These are phyloP conservation scores for Eudorina sp. DNA, from an alignment of 139 green algal species.

Conservation along the genomic window DNA sequence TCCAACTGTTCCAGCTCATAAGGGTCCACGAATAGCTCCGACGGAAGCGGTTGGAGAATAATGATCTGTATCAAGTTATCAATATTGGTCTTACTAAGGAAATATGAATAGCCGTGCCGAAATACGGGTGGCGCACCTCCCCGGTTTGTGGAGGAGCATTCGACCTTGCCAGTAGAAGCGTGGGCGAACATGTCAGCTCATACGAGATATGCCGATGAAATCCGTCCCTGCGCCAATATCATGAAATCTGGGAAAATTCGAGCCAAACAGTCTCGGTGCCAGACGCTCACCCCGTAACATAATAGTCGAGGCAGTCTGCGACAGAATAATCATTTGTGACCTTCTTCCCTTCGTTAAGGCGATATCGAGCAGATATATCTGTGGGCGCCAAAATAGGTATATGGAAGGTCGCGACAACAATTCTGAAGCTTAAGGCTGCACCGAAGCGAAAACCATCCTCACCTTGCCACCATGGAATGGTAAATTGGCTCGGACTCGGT, in stretches of 20 bases:
- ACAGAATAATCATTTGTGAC: background rate
- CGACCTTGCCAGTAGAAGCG: background rate
- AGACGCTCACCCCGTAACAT: background rate
- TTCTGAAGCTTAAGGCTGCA: too few relatives aligned
- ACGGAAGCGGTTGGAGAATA: constrained; percentile 3
- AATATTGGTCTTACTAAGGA: background rate
- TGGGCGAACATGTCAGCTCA: constrained; percentile 2
- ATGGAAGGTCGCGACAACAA: background rate
- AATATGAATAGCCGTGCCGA: background rate
- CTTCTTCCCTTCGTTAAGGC: background rate
- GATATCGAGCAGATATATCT: constrained; percentile 17
- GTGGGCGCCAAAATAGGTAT: background rate
- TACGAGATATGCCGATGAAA: background rate
- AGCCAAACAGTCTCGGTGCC: too few relatives aligned
- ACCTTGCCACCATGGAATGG: constrained; percentile 32
- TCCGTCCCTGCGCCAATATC: constrained; percentile 16
- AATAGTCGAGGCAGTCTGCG: constrained; percentile 6
- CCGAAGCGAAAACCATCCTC: too few relatives aligned
- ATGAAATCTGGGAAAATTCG: too few relatives aligned
- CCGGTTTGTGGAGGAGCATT: background rate
- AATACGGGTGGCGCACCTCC: background rate
- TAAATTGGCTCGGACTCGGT: background rate
- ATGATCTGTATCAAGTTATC: background rate
- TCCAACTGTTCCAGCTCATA: constrained; percentile 31
- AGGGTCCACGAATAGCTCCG: constrained; percentile 34